Base-by-base conservation (phyloP, 345 rosid genomes). In the Gossypium anomalum region DNA sequence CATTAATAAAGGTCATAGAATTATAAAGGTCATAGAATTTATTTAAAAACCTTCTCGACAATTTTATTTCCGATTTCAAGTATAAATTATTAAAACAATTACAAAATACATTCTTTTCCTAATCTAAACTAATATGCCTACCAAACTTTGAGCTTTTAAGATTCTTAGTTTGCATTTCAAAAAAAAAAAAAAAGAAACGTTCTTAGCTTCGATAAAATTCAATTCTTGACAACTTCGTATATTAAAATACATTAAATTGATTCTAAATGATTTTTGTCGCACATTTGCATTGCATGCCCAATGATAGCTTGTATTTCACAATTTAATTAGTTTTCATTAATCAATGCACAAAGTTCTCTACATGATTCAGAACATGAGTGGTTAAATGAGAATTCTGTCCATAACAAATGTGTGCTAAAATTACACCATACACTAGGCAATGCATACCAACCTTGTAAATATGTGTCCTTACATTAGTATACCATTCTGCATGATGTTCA, bases 381-480 rank as follows among this genome's bases (percentile, higher is more conserved):
- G 63, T 25, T 58, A 57, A 60, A 49, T 59, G 71, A 41, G 81
- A 84, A 67, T 72, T 64, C 47, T 48, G 72, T 62, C 87, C 88
- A 16, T 86, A 88, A 78, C 92, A 90, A 70, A 86, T 64, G 41
- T 79, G 73, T 7, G 82, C 77, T 27, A 92, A 72, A 55, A 81
- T 73, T 47, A 80, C 78, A 47, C 93, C 93, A 51, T 83, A 92
- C 1, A 80, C 74, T 58, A 84, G 77, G 82, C 97, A 90, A 73
- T 93, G 97, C 52, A 85, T 77, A 63, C 89, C 93, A 51, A 92
- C 92, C 78, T 78, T 60, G 61, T 73, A 82, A 55, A 86, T 41
- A 17, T 55, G 53, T 29, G 45, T 43, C 78, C 75, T 85, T 49
- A 81, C 80, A 62, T 70, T 65, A 22, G 25, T 67, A 6, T 56